Conservation (phyloP, 768 basidiomycete species). For the Postia placenta region DNA sequence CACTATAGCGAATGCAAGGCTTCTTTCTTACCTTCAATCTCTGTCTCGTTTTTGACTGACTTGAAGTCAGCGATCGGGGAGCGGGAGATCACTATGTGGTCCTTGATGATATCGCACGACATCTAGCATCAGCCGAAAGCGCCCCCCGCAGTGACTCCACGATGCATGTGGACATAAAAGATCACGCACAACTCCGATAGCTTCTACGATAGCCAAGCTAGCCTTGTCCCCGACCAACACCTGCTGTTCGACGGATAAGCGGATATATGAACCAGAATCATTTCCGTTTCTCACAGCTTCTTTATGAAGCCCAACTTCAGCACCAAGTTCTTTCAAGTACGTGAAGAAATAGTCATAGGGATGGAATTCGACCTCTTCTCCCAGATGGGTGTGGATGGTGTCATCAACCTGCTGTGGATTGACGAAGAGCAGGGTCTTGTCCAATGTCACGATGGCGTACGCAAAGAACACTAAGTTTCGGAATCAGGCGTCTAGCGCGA, state of each 20-base stretch:
- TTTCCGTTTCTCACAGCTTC: conserved; percentile 17
- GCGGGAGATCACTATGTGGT: conserved; percentile 51
- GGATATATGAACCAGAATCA: neutral
- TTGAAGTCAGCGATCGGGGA: conserved; percentile 80
- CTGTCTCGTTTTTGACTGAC: conserved; percentile 72
- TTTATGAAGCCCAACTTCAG: conserved; percentile 27
- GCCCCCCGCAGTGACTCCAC: neutral
- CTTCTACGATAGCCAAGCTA: conserved; percentile 76
- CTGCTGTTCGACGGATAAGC: conserved; percentile 35
- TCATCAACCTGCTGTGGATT: conserved; percentile 43
- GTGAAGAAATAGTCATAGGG: conserved; percentile 67
- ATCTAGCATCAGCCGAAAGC: conserved; percentile 16
- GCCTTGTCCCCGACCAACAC: conserved; percentile 74
- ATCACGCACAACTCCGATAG: conserved; percentile 59
- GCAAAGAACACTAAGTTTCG: conserved; percentile 73
- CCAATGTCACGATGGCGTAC: conserved; percentile 70
- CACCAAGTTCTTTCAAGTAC: conserved; percentile 48
- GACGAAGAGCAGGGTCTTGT: conserved; percentile 61
- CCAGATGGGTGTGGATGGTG: conserved; percentile 48
- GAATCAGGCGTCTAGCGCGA: neutral
- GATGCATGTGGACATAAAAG: neutral
- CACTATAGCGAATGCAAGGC: too few relatives aligned
- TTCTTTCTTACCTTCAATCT: conserved; percentile 42
- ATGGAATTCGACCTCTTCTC: conserved; percentile 51
- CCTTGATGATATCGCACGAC: conserved; percentile 31